Evolutionary conservation across 192 early-diverging fungal genomes (phyloP).

Genomic region (Powellomyces hirtus): DNA sequence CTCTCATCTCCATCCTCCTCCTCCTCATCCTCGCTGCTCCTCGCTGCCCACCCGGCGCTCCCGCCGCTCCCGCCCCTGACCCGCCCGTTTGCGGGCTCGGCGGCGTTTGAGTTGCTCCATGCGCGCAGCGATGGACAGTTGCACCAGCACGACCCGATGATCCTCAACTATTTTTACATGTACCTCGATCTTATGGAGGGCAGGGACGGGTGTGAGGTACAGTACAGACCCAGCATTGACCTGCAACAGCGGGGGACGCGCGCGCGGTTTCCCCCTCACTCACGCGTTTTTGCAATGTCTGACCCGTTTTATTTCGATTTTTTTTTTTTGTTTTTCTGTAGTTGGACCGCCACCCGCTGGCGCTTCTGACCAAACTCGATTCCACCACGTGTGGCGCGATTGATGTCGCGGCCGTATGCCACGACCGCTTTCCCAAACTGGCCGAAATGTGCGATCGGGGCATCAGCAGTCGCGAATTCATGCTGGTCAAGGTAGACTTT

Average conservation of each 20-base stretch:
- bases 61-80: neutral
- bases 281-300: neutral
- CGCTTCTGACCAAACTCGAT: neutral
- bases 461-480: neutral
- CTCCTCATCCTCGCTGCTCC: neutral
- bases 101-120: neutral
- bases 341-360: conserved; percentile 12
- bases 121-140: neutral
- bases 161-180: conserved; percentile 21
- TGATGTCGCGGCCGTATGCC: neutral
- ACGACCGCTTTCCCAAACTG: conserved; percentile 16
- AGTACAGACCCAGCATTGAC: too few species aligned
- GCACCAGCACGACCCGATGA: neutral
- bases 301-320: neutral
- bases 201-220: conserved; percentile 9
- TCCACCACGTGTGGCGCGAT: neutral
- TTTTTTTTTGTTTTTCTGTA: neutral
- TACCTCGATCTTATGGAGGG: conserved; percentile 19
- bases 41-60: neutral
- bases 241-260: too few species aligned
- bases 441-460: conserved; percentile 18
- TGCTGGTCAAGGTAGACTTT: conserved; percentile 21
- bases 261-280: too few species aligned
- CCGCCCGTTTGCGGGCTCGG: neutral
- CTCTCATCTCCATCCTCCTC: too few species aligned